These are phyloP conservation scores for Somion occarium DNA, from an alignment of 1,284 basidiomycete genomes.

Conservation along the genomic window DNA sequence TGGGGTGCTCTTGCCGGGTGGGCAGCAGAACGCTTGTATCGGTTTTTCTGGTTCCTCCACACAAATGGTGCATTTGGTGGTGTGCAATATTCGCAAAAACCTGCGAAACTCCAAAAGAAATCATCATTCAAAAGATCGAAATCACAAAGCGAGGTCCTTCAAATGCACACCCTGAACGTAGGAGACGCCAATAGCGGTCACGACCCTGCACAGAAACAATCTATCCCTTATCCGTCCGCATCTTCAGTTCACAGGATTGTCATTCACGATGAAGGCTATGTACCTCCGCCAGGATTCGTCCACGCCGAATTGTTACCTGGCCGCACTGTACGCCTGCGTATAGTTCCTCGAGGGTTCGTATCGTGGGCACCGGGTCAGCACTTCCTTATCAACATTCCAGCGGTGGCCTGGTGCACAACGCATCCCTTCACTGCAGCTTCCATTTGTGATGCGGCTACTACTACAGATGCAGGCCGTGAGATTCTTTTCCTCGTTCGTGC, in stretches of 20 bases:
- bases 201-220: not conserved
- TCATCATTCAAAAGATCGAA: too few relatives aligned
- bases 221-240: constrained; percentile 4
- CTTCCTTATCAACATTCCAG: constrained; percentile 71
- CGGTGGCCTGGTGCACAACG: constrained; percentile 60
- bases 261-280: constrained; percentile 26
- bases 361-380: constrained; percentile 80
- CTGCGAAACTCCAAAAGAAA: too few relatives aligned
- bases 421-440: constrained; percentile 84
- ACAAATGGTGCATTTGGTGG: constrained; percentile 51
- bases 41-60: constrained; percentile 57
- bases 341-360: constrained; percentile 57
- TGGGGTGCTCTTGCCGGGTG: constrained; percentile 63
- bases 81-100: constrained; percentile 3
- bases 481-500: constrained; percentile 76
- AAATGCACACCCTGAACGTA: too few relatives aligned
- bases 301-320: constrained; percentile 79
- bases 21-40: constrained; percentile 59
- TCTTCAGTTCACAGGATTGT: constrained; percentile 3
- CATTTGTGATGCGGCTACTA: constrained; percentile 52
- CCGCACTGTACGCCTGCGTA: constrained; percentile 68
- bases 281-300: constrained; percentile 65
- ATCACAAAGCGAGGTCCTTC: not conserved
- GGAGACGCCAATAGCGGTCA: not conserved
- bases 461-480: constrained; percentile 43